A percentile compares a stretch with the other conserved stretches of the same genome.
phyloP scores from a whole-genome alignment of 2,329 filamentous ascomycete genomes.

The Calonectria honghensis region DNA sequence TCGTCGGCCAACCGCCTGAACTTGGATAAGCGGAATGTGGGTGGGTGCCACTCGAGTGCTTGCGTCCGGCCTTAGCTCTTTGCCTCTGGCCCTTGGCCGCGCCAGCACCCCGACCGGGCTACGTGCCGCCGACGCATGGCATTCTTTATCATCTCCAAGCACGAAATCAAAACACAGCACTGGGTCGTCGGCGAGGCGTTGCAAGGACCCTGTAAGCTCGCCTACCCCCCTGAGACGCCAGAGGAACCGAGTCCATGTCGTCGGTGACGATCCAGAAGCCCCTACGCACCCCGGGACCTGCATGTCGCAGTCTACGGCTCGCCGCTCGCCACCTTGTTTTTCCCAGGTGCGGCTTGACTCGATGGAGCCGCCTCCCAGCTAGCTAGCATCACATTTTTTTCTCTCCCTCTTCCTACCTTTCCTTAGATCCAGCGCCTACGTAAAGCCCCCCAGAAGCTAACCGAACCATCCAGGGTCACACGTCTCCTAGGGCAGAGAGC shows the following conservation, averaged over 20 bases:
- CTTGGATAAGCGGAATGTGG: not conserved
- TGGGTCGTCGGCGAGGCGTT: constrained; percentile 24
- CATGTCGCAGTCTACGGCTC: constrained; percentile 46
- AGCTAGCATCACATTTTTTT: not conserved
- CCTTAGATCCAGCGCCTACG: not conserved
- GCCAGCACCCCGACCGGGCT: not conserved
- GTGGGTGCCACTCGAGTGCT: constrained; percentile 24
- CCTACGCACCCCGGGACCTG: constrained; percentile 43
- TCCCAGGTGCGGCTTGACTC: constrained; percentile 19
- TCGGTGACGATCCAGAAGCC: constrained; percentile 44
- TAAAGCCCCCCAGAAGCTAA: not conserved
- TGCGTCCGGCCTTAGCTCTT: not conserved
- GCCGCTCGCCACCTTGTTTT: constrained; percentile 42
- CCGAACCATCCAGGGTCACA: not conserved
- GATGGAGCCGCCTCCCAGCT: not conserved
- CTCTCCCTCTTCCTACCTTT: not conserved
- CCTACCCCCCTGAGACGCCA: constrained; percentile 48
- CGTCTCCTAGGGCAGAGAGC: not conserved
- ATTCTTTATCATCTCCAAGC: constrained; percentile 16
- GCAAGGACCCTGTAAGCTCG: constrained; percentile 23
- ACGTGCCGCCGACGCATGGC: constrained; percentile 13
- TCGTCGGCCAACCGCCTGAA: constrained; percentile 11
- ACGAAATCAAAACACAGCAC: constrained; percentile 7
- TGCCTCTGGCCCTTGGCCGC: not conserved
- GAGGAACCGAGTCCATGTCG: constrained; percentile 53